Conservation (phyloP, 2,329 filamentous ascomycete genomes). For the Ophiostoma piceae region DNA sequence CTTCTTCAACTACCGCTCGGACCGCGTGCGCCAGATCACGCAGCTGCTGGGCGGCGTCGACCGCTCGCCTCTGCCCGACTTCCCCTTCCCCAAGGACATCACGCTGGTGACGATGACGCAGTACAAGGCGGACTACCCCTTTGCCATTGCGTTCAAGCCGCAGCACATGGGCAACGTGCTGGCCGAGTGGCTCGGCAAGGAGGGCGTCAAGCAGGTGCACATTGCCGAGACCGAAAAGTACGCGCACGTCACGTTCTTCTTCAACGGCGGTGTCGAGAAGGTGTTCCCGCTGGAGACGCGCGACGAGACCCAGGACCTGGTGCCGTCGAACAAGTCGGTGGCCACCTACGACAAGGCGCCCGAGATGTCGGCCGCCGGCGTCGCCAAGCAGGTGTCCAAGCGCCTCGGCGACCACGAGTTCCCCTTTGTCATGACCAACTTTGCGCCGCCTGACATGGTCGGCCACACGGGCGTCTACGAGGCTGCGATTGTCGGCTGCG, state of each 20-base stretch:
- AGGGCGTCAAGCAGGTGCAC: constrained; percentile 87
- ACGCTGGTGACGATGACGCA: constrained; percentile 95
- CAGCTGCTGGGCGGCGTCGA: constrained; percentile 90
- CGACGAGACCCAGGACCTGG: constrained; percentile 71
- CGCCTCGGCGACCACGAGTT: constrained; percentile 78
- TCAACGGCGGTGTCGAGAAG: constrained; percentile 98
- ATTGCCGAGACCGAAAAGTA: constrained; percentile 99
- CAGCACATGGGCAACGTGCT: constrained; percentile 98
- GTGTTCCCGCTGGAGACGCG: constrained; percentile 86
- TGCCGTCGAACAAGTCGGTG: constrained; percentile 83
- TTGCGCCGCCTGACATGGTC: constrained; percentile 98
- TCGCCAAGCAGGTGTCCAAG: constrained; percentile 85
- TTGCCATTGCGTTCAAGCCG: constrained; percentile 85
- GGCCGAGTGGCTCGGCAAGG: constrained; percentile 89
- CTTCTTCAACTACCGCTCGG: constrained; percentile 99
- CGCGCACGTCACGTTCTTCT: constrained; percentile 99
- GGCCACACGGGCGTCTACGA: constrained; percentile 97
- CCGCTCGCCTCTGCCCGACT: constrained; percentile 83
- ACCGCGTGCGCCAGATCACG: constrained; percentile 92
- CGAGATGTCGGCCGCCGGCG: constrained; percentile 89
- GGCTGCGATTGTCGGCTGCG: constrained; percentile 77
- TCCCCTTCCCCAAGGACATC: constrained; percentile 81
- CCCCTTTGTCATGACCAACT: constrained; percentile 99
- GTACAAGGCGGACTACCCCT: constrained; percentile 94
- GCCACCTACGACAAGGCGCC: constrained; percentile 92